Base-by-base conservation (phyloP, 2,329 filamentous ascomycete genomes). In the Colletotrichum musae region DNA sequence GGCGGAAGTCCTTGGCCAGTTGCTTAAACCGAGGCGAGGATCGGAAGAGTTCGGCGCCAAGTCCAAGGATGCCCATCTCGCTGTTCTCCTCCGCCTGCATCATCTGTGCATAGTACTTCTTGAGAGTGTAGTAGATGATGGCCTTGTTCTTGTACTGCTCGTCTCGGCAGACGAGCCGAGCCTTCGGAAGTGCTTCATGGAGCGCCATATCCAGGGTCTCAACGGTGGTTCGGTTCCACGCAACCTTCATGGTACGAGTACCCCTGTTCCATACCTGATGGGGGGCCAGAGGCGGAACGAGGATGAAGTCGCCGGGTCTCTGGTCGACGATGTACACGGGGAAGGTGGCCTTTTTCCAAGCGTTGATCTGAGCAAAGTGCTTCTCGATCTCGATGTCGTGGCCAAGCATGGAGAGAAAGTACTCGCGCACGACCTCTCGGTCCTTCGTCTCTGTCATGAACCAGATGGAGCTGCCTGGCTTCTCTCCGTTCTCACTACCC, bases 141-240 rank as follows among this genome's bases (percentile, higher is more conserved):
- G 95, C 94, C 79, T 98, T 98, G 82, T 97, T 98, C 79, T 98
- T 98, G 85, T 99, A 99, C 79, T 98, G 95, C 78, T 99, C 96
- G 73, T 99, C 96, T 45, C 96, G 92, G 77, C 96, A 98, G 3
- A 98, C 95, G 73, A 98, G 89, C 13, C 94, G 89, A 10, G 95
- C 94, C 74, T 94, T 94, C 0, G 95, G 94, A 3, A 99, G 85
- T 0, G 95, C 94, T 82, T 98, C 96, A 68, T 91, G 88, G 21
- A 98, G 80, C 0, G 95, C 96, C 78, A 97, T 85, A 72, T 95
- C 92, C 4, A 99, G 86, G 0, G 96, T 98, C 76, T 98, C 94
- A 2, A 93, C 92, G 0, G 95, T 98, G 0, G 94, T 98, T 28
- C 96, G 89, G 78, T 99, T 99, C 96, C 96, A 99, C 0, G 96